These are phyloP conservation scores for Metarhizium robertsii DNA, from an alignment of 2,329 filamentous ascomycete species.

Conservation along the genomic window DNA sequence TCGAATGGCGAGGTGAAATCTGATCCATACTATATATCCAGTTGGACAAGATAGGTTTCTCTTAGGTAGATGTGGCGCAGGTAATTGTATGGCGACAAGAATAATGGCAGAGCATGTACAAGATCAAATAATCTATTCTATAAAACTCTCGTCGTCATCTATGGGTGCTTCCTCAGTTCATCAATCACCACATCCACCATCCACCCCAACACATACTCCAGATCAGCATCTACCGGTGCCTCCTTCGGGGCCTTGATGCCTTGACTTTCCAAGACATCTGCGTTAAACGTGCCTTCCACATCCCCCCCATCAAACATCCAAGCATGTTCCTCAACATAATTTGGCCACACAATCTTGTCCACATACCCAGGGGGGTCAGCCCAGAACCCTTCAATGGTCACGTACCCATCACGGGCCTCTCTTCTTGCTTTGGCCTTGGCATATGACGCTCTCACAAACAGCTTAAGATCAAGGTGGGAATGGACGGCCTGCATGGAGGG, in stretches of 20 bases:
- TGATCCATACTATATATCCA: too few relatives aligned
- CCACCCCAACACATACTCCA: slow-evolving; percentile 58
- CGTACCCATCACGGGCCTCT: slow-evolving; percentile 64
- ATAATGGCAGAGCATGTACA: background rate
- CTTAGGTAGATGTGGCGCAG: background rate
- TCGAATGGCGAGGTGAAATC: background rate
- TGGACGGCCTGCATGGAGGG: slow-evolving; percentile 44
- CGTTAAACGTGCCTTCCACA: slow-evolving; percentile 49
- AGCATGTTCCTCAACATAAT: slow-evolving; percentile 72
- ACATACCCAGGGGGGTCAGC: slow-evolving; percentile 89
- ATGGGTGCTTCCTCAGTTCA: slow-evolving; percentile 25
- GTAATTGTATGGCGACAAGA: background rate
- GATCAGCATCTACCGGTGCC: slow-evolving; percentile 40
- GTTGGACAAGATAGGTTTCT: too few relatives aligned
- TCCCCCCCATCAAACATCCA: slow-evolving; percentile 69
- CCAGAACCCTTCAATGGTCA: slow-evolving; percentile 87
- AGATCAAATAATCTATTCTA: background rate
- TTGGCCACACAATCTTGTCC: slow-evolving; percentile 91
- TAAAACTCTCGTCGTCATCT: background rate
- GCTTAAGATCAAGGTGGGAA: slow-evolving; percentile 58
- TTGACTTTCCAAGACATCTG: slow-evolving; percentile 32
- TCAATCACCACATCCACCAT: slow-evolving; percentile 53
- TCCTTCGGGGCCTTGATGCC: slow-evolving; percentile 40
- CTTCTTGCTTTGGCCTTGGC: slow-evolving; percentile 54
- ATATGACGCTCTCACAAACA: slow-evolving; percentile 68